Percentiles rank a stretch among this genome's conserved stretches.
Evolutionary conservation across 345 rosid genomes (phyloP).

Genomic region (Brassica nigra): DNA sequence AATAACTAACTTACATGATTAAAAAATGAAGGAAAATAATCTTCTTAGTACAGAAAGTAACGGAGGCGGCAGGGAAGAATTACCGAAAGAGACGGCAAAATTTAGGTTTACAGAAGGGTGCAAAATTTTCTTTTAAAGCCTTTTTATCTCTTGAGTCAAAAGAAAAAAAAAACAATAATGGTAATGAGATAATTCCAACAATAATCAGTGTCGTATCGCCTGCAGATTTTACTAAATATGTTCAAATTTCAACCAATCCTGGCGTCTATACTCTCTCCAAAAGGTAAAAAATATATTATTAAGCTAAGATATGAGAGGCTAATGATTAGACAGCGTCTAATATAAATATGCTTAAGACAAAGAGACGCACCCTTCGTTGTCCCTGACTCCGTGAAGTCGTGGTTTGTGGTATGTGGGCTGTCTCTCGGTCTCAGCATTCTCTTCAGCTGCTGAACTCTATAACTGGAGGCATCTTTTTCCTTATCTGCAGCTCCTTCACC

Average conservation of each 20-base stretch:
- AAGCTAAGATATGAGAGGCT: slow-evolving; percentile 22
- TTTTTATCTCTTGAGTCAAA: background rate
- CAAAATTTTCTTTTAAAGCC: background rate
- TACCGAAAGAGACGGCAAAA: slow-evolving; percentile 4
- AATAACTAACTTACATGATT: background rate
- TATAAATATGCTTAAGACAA: slow-evolving; percentile 24
- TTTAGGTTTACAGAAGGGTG: background rate
- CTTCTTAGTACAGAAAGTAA: background rate
- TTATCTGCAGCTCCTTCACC: slow-evolving; percentile 73
- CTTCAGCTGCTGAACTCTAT: slow-evolving; percentile 94
- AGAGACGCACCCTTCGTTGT: slow-evolving; percentile 79
- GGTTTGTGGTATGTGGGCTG: slow-evolving; percentile 73
- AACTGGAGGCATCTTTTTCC: slow-evolving; percentile 74
- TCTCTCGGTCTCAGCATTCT: slow-evolving; percentile 93
- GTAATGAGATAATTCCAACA: slow-evolving; percentile 6
- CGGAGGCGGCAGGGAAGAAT: slow-evolving; percentile 4
- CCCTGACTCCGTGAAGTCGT: slow-evolving; percentile 73
- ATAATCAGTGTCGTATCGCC: slow-evolving; percentile 1
- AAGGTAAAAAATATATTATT: slow-evolving; percentile 18
- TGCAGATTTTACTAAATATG: slow-evolving; percentile 17
- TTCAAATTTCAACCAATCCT: slow-evolving; percentile 19
- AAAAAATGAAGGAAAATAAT: background rate
- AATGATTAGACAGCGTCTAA: slow-evolving; percentile 10
- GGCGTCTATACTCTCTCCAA: slow-evolving; percentile 11
- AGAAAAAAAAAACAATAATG: slow-evolving; percentile 10